Base-by-base conservation (phyloP, 257 asterid species). In the Solanum bukasovii region DNA sequence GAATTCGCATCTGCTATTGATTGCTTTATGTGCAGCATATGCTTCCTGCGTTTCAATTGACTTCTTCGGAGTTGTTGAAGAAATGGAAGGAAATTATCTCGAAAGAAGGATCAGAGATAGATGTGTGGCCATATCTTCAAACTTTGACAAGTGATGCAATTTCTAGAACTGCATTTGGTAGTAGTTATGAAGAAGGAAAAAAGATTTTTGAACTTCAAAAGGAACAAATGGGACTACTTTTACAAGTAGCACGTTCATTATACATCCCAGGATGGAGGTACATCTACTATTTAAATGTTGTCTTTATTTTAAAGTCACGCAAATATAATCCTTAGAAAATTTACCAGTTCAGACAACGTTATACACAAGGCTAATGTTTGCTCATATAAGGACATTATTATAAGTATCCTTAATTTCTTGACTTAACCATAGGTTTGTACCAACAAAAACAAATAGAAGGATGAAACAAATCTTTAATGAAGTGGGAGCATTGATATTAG, bases 91-190 rank as follows among this genome's bases (percentile, higher is more conserved):
- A 88, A 52, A 3, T 84, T 27, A 72, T 88, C 25, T 65, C 23
- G 7, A 13, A 6, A 21, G 44, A 61, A 12, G 73, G 70, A 35
- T 37, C 72, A 27, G 90, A 88, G 84, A 29, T 88, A 20, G 90
- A 88, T 42, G 86, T 88, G 35, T 88, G 85, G 86, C 86, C 88
- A 49, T 75, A 88, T 74, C 42, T 88, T 20, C 86, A 75, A 75
- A 86, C 77, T 11, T 85, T 88, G 34, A 78, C 88, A 14, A 88
- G 90, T 61, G 90, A 88, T 34, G 86, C 90, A 23, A 88, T 88
- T 59, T 79, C 87, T 4, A 84, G 87, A 65, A 84, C 77, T 6
- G 87, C 77, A 4, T 84, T 84, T 84, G 87, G 89, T 4, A 74
- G 86, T 87, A 87, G 75, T 21, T 79, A 87, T 18, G 89, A 78